Evolutionary conservation across 2,329 filamentous ascomycete species (phyloP), one percentile per base, ranked within the genome.

Genomic region (Penicillium sp.): DNA sequence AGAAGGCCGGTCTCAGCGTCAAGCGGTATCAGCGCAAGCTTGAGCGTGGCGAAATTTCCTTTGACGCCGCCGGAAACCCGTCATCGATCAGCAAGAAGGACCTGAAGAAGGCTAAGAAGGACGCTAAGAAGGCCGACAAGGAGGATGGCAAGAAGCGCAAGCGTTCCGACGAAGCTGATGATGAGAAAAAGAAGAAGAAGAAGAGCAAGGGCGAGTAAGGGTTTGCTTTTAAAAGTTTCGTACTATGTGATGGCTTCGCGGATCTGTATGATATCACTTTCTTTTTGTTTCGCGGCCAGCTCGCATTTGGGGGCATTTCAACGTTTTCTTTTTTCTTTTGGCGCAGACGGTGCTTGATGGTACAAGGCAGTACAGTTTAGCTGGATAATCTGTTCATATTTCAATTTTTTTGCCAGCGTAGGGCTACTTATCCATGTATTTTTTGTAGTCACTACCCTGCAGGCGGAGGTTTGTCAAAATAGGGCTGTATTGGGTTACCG

Each of bases 1-100:
- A 83, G 55, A 80, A 83, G 62, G 84, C 87, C 8, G 88, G 88
- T 57, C 79, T 92, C 55, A 89, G 87, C 7, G 83, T 89, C 50
- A 85, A 85, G 78, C 88, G 90, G 77, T 92, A 91, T 77, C 86
- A 89, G 80, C 83, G 87, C 72, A 91, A 91, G 81, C 86, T 86
- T 62, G 88, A 90, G 75, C 83, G 87, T 58, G 89, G 89, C 33
- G 87, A 91, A 67, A 88, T 92, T 60, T 80, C 85, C 69, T 77
- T 91, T 60, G 81, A 81, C 63, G 76, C 77, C 11, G 83, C 89
- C 57, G 88, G 88, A 53, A 86, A 81, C 48, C 85, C 88, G 36
- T 80, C 84, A 63, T 79, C 89, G 3, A 75, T 87, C 65, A 89
- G 85, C 79, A 91, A 91, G 81, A 91, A 90, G 78, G 87, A 90